Evolutionary conservation across 2,329 filamentous ascomycete genomes (phyloP).

Genomic region (Exophiala alcalophila): DNA sequence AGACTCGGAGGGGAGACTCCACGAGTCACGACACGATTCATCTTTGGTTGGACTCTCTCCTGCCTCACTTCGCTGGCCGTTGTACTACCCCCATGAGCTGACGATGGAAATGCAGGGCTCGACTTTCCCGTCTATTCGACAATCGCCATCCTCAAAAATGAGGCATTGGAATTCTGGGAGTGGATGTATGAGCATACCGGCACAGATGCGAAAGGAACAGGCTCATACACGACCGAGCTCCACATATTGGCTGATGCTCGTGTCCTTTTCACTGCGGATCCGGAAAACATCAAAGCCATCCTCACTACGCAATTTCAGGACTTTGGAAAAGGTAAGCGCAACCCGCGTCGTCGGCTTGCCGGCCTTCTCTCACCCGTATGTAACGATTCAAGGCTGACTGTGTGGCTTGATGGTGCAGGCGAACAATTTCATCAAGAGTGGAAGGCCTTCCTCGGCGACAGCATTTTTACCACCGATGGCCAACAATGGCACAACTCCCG

Average conservation of each 20-base stretch:
- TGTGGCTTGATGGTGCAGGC: conserved; percentile 3
- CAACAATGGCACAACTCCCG: conserved; percentile 75
- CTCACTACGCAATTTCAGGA: conserved; percentile 83
- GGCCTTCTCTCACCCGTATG: too few relatives aligned
- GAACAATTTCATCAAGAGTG: conserved; percentile 67
- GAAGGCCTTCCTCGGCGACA: conserved; percentile 77
- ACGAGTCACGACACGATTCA: conserved; percentile 20
- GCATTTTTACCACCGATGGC: conserved; percentile 79
- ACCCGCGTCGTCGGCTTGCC: neutral
- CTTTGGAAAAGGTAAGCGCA: conserved; percentile 66
- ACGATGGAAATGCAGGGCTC: conserved; percentile 24
- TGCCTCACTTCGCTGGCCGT: too few relatives aligned
- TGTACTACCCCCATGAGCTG: too few relatives aligned
- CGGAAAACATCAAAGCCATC: conserved; percentile 87
- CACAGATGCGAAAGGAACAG: conserved; percentile 13
- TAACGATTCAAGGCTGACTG: neutral
- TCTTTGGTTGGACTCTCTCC: conserved; percentile 15
- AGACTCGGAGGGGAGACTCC: conserved; percentile 21
- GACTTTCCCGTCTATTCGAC: conserved; percentile 27
- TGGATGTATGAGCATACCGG: conserved; percentile 25
- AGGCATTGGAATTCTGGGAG: conserved; percentile 27
- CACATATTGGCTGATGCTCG: conserved; percentile 39
- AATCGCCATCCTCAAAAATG: conserved; percentile 17
- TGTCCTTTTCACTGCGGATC: conserved; percentile 74
- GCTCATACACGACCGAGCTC: conserved; percentile 24